These are phyloP conservation scores for Trichoderma cornu-damae DNA, from an alignment of 2,329 filamentous ascomycete species.

Conservation along the genomic window DNA sequence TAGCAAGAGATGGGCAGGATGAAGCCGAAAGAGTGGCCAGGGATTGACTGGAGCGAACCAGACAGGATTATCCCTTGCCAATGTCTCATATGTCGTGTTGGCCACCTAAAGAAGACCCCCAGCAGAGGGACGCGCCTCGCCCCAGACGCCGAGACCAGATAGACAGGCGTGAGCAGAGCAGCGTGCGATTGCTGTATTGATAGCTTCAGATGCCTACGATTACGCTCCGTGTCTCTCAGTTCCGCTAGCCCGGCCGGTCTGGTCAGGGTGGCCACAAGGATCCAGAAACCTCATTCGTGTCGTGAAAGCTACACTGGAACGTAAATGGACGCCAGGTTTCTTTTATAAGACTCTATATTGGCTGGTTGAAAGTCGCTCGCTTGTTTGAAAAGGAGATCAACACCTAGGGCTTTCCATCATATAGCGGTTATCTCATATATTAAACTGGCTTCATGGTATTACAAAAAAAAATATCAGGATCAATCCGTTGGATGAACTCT, in stretches of 20 bases:
- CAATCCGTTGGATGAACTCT: no score
- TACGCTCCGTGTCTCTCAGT: no score
- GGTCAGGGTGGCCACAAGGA: background rate
- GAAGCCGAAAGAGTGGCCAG: background rate
- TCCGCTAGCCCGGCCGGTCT: no score
- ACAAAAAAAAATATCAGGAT: no score
- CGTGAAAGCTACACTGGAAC: background rate
- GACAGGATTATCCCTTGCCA: background rate
- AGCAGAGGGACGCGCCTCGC: background rate
- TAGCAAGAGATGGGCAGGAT: background rate
- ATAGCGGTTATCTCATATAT: no score
- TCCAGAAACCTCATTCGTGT: background rate
- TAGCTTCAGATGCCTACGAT: background rate
- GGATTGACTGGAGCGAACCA: background rate
- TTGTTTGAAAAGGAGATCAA: background rate
- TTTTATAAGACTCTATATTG: background rate
- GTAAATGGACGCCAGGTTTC: no score
- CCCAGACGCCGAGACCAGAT: no score
- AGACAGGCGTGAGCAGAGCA: background rate
- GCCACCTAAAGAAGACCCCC: background rate
- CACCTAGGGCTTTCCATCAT: no score
- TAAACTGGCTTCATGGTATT: no score
- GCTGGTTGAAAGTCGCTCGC: no score
- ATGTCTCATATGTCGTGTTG: background rate
- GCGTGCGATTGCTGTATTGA: background rate